Conservation (phyloP, 208 protist genomes). For the Hexamita inflata region DNA sequence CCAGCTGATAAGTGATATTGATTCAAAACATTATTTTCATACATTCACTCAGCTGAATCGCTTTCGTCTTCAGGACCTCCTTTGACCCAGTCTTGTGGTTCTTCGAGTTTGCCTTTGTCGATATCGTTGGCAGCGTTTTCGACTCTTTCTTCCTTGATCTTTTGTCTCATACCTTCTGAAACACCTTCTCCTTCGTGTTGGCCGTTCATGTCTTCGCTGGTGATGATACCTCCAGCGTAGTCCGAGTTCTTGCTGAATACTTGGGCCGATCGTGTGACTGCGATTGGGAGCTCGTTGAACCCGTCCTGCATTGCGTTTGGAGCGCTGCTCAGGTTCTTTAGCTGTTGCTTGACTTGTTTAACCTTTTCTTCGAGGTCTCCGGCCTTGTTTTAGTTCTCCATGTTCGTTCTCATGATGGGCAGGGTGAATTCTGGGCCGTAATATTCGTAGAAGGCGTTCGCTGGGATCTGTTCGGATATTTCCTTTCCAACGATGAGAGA, state of each 20-base stretch:
- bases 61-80: too few species aligned
- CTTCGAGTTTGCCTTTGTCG: background rate
- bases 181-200: constrained; percentile 4
- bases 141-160: background rate
- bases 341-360: background rate
- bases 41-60: too few species aligned
- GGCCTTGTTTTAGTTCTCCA: constrained; percentile 59
- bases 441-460: constrained; percentile 72
- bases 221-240: background rate
- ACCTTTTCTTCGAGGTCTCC: constrained; percentile 26
- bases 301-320: too few species aligned
- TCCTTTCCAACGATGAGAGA: constrained; percentile 35
- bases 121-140: background rate
- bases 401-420: constrained; percentile 51
- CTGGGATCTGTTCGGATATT: constrained; percentile 58
- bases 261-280: too few species aligned
- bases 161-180: background rate
- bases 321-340: constrained; percentile 6
- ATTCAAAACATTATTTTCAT: too few species aligned
- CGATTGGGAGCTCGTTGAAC: background rate
- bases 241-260: background rate
- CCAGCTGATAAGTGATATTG: too few species aligned
- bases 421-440: constrained; percentile 66
- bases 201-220: background rate
- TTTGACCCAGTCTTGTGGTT: too few species aligned